Evolutionary conservation across 1,284 basidiomycete species (phyloP), one percentile per base, ranked within the genome.

Genomic region (Earliella scabrosa): DNA sequence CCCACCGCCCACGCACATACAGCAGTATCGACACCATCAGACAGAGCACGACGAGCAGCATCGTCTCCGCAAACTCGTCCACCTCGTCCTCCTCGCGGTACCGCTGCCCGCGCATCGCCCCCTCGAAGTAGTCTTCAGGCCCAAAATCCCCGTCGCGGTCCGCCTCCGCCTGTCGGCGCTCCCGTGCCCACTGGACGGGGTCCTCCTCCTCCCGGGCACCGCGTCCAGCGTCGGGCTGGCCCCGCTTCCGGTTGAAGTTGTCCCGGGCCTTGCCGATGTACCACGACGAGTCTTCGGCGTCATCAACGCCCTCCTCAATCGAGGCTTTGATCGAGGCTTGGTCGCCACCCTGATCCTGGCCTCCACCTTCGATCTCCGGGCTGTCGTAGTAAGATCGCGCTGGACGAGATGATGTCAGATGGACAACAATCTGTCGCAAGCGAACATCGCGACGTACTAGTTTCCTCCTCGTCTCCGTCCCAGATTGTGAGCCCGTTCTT

Each of bases 101-200:
- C 29, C 80, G 73, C 7, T 77, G 80, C 21, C 83, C 82, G 38
- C 87, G 81, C 53, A 84, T 65, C 8, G 83, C 81, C 2, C 77
- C 87, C 24, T 92, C 89, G 65, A 90, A 88, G 71, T 90, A 91
- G 67, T 93, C 91, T 54, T 92, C 90, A 0, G 88, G 86, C 7
- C 88, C 88, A 62, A 86, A 85, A 56, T 93, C 91, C 45, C 77
- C 75, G 36, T 92, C 88, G 20, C 84, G 78, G 27, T 90, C 90
- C 59, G 80, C 78, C 61, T 91, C 90, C 6, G 85, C 85, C 48
- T 83, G 82, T 59, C 87, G 78, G 45, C 87, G 82, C 20, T 90
- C 85, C 50, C 87, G 77, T 21, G 90, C 91, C 88, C 90, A 93
- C 85, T 91, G 69, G 38, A 91, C 81, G 2, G 82, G 87, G 68